Evolutionary conservation across 768 basidiomycete genomes (phyloP).

Genomic region (Leucosporidium yakuticum): DNA sequence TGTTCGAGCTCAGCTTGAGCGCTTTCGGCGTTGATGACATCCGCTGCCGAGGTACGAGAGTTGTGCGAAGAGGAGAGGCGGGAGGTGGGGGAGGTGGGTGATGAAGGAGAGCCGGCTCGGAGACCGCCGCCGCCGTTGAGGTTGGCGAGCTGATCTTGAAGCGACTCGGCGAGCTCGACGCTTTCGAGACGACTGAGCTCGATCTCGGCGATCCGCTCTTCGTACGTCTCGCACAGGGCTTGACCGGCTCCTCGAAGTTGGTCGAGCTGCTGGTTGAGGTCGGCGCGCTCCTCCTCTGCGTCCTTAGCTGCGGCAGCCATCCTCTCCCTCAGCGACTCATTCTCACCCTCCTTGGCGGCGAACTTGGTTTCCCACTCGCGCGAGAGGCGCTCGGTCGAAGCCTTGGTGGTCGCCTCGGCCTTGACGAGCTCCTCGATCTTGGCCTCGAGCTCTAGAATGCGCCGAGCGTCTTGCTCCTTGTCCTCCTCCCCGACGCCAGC

Average conservation of each 20-base stretch:
- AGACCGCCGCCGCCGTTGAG: slow-evolving; percentile 45
- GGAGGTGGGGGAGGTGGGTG: slow-evolving; percentile 24
- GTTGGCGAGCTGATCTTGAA: background rate
- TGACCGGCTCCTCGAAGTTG: slow-evolving; percentile 83
- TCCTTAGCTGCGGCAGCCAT: slow-evolving; percentile 49
- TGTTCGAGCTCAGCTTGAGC: slow-evolving; percentile 85
- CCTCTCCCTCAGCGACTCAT: slow-evolving; percentile 53
- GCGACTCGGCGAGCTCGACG: slow-evolving; percentile 51
- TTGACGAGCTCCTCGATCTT: slow-evolving; percentile 33
- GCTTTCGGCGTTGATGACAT: slow-evolving; percentile 90
- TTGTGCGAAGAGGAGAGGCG: background rate
- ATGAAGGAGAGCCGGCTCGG: slow-evolving; percentile 6
- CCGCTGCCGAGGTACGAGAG: slow-evolving; percentile 50
- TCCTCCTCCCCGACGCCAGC: slow-evolving; percentile 12
- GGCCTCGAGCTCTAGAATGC: slow-evolving; percentile 35
- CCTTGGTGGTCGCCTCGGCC: slow-evolving; percentile 38
- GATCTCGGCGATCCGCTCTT: slow-evolving; percentile 69
- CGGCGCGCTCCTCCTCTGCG: slow-evolving; percentile 57
- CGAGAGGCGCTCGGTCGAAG: slow-evolving; percentile 5
- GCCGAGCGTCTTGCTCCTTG: slow-evolving; percentile 30
- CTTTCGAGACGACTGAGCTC: slow-evolving; percentile 71
- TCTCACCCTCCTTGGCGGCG: slow-evolving; percentile 56
- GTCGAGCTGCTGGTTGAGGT: slow-evolving; percentile 68
- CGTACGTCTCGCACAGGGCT: slow-evolving; percentile 89
- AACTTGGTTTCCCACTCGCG: slow-evolving; percentile 23